A percentile compares a stretch with the other conserved stretches of the same genome.
phyloP scores from a whole-genome alignment of 2,329 filamentous ascomycete genomes.

The Tothia fuscella region DNA sequence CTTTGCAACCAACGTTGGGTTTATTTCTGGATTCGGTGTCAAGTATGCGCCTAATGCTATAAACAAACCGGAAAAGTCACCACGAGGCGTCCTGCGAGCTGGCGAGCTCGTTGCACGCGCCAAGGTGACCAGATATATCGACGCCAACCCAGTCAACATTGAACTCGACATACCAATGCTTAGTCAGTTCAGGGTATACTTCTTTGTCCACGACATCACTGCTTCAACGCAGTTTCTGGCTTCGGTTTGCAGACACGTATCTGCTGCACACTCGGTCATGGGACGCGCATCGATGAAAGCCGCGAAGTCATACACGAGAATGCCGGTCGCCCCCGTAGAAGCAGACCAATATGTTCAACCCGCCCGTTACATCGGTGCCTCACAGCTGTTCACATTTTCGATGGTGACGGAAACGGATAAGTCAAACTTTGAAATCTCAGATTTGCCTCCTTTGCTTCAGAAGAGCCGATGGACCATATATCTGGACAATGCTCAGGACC shows the following conservation, averaged over 20 bases:
- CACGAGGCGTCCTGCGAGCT: conserved; percentile 24
- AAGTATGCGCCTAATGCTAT: conserved; percentile 53
- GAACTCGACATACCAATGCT: conserved; percentile 68
- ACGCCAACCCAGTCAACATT: conserved; percentile 66
- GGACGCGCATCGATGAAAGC: conserved; percentile 48
- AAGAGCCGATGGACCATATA: conserved; percentile 62
- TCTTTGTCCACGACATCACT: conserved; percentile 59
- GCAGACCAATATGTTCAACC: conserved; percentile 57
- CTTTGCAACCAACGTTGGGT: conserved; percentile 58
- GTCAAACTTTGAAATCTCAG: conserved; percentile 44
- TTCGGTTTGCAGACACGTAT: conserved; percentile 44
- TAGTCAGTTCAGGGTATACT: conserved; percentile 64
- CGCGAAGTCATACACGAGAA: conserved; percentile 47
- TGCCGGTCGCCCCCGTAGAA: conserved; percentile 44
- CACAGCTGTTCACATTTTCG: conserved; percentile 56
- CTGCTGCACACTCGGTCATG: conserved; percentile 41
- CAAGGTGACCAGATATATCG: conserved; percentile 63
- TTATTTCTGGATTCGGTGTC: conserved; percentile 61
- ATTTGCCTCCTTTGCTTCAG: conserved; percentile 50
- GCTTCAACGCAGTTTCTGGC: conserved; percentile 51
- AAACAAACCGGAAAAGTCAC: conserved; percentile 40
- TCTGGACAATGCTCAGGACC: conserved; percentile 50
- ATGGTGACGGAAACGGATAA: conserved; percentile 22
- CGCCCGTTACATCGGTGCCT: conserved; percentile 56
- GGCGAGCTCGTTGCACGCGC: conserved; percentile 48